Conservation (phyloP, 352 stramenopile genomes). For the Thalassiosira allenii region DNA sequence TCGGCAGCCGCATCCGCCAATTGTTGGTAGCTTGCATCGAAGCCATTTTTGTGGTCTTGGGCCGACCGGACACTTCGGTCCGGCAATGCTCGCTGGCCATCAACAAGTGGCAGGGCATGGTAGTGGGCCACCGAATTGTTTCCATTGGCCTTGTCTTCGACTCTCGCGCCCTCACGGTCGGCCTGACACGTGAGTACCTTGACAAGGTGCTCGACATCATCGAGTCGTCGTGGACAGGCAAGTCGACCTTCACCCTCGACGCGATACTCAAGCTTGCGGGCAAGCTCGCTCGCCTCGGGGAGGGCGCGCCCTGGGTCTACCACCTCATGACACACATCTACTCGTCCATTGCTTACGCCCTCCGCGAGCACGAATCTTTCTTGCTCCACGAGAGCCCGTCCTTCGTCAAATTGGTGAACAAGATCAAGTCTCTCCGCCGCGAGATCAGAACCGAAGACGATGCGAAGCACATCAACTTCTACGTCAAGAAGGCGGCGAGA, state of each 20-base stretch:
- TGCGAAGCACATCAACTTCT: slow-evolving; percentile 1
- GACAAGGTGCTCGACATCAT: background rate
- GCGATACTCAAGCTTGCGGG: slow-evolving; percentile 4
- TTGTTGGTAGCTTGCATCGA: slow-evolving; percentile 8
- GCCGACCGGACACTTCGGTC: background rate
- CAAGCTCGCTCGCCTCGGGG: slow-evolving; percentile 14
- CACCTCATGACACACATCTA: slow-evolving; percentile 35
- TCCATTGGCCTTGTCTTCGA: slow-evolving; percentile 29
- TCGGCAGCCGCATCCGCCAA: background rate
- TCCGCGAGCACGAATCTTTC: slow-evolving; percentile 19
- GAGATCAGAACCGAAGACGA: slow-evolving; percentile 5
- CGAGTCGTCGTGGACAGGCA: background rate
- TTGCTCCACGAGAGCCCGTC: background rate
- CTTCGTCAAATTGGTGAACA: background rate
- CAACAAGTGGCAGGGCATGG: slow-evolving; percentile 44
- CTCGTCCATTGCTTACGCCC: slow-evolving; percentile 9
- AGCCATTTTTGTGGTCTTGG: slow-evolving; percentile 19
- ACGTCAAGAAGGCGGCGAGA: background rate
- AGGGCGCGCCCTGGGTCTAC: slow-evolving; percentile 31
- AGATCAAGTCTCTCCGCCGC: background rate
- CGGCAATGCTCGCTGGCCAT: slow-evolving; percentile 14
- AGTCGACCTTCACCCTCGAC: background rate
- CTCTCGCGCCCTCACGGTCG: slow-evolving; percentile 7
- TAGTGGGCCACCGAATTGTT: background rate
- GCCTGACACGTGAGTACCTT: slow-evolving; percentile 30